Evolutionary conservation across 495 filamentous ascomycete genomes (phyloP), one percentile per base, ranked within the genome.

Genomic region (Neurospora sublineolata): DNA sequence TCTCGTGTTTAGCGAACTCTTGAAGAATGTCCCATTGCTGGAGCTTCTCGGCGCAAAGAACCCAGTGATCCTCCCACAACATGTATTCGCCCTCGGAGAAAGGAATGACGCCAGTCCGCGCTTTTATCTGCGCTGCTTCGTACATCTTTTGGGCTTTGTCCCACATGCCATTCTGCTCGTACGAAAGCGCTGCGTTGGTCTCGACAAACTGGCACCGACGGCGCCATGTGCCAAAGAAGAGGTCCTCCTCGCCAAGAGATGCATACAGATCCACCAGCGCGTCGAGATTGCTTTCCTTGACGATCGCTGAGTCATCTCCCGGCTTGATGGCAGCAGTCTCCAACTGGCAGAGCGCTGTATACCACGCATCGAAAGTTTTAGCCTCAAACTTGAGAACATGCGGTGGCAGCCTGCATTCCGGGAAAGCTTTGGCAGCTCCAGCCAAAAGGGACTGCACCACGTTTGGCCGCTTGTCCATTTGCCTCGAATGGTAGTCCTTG

Each of bases 41-140:
- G 42, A 99, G 87, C 83, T 98, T 99, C 81, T 98, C 93, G 3
- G 94, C 95, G 78, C 96, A 98, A 46, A 96, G 86, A 40, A 98
- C 87, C 96, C 96, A 99, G 75, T 99, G 96, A 80, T 99, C 96
- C 81, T 99, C 96, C 96, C 96, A 99, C 1, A 99, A 86, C 88
- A 95, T 97, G 78, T 99, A 99, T 82, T 99, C 96, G 16, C 89
- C 93, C 75, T 96, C 92, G 1, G 95, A 97, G 82, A 97, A 97
- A 2, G 96, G 94, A 72, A 97, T 88, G 16, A 91, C 91, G 37
- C 94, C 94, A 1, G 93, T 97, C 41, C 96, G 88, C 58, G 96
- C 94, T 80, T 97, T 99, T 79, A 97, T 94, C 81, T 98, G 96
- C 0, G 95, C 96, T 58, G 88, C 89, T 78, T 99, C 96, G 80